Evolutionary conservation across 1,284 basidiomycete species (phyloP).

Genomic region (Fereydounia khargensis): DNA sequence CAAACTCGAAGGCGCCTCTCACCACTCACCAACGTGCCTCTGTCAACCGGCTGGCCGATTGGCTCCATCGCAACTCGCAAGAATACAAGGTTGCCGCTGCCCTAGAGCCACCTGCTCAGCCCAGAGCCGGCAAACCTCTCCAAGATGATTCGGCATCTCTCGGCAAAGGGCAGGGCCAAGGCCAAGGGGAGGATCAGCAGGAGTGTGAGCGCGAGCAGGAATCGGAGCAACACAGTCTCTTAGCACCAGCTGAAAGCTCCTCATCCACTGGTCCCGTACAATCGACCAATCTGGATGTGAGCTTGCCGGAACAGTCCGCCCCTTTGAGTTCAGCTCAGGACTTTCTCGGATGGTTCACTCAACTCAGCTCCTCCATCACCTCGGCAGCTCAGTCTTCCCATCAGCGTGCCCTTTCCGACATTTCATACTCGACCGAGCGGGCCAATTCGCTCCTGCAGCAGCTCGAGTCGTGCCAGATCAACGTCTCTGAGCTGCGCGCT

Average conservation of each 20-base stretch:
- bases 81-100: conserved; percentile 8
- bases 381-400: conserved; percentile 36
- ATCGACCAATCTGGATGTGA: too few species aligned
- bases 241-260: too few species aligned
- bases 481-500: conserved; percentile 42
- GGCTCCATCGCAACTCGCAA: conserved; percentile 23
- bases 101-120: background rate
- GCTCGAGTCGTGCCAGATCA: conserved; percentile 38
- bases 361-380: conserved; percentile 28
- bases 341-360: conserved; percentile 39
- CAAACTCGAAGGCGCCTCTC: conserved; percentile 31
- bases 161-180: background rate
- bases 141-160: background rate
- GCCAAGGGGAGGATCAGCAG: conserved; percentile 8
- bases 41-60: conserved; percentile 41
- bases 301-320: conserved; percentile 11
- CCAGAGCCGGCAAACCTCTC: too few species aligned
- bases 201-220: background rate
- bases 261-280: too few species aligned
- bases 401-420: conserved; percentile 14
- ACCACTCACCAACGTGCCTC: conserved; percentile 25
- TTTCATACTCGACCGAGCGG: conserved; percentile 20
- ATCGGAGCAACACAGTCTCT: too few species aligned
- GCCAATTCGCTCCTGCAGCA: conserved; percentile 30
- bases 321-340: conserved; percentile 31